Conservation (phyloP, 176 grass and related monocot species). For the Elymus sibiricus region DNA sequence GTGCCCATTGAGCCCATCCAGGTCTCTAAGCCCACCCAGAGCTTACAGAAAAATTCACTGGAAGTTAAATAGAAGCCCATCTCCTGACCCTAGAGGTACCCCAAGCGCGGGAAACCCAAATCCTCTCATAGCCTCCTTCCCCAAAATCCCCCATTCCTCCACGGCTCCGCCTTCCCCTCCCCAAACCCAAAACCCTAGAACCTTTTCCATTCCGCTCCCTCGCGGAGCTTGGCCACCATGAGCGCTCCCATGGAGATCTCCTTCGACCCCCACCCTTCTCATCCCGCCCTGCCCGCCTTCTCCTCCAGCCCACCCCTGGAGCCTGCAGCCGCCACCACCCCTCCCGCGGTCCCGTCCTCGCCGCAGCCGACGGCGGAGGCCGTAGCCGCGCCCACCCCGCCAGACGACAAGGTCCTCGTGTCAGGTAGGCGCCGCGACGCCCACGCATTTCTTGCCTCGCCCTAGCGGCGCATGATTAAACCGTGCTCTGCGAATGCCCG, state of each 20-base stretch:
- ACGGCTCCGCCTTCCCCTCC: background rate
- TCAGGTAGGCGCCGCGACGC: conserved; percentile 43
- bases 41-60: background rate
- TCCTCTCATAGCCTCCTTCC: background rate
- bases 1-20: background rate
- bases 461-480: background rate
- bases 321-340: background rate
- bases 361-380: conserved; percentile 17
- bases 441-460: background rate
- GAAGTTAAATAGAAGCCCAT: background rate
- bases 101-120: conserved; percentile 35
- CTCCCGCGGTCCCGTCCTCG: conserved; percentile 23
- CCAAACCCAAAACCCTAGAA: conserved; percentile 33
- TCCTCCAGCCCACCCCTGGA: background rate
- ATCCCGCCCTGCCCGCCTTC: background rate
- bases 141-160: background rate
- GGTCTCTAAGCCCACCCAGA: background rate
- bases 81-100: background rate
- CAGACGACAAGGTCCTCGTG: conserved; percentile 74
- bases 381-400: conserved; percentile 4
- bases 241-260: conserved; percentile 84
- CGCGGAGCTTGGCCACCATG: conserved; percentile 41
- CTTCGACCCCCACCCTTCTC: conserved; percentile 38
- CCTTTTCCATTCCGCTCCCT: background rate
- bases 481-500: background rate